Evolutionary conservation across 2,329 filamentous ascomycete species (phyloP).

Genomic region (Xylaria polymorpha): DNA sequence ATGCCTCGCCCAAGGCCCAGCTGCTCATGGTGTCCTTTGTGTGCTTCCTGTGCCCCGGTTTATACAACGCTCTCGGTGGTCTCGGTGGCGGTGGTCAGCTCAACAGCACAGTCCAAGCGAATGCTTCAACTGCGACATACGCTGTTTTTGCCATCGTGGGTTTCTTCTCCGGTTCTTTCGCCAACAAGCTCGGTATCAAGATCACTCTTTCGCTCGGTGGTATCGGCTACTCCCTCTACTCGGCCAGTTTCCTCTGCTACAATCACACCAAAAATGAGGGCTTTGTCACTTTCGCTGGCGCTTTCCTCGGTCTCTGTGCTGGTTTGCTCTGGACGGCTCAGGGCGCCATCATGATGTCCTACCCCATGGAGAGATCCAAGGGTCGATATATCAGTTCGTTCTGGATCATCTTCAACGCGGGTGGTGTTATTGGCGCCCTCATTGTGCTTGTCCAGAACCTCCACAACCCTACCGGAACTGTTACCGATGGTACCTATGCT

Average conservation of each 20-base stretch:
- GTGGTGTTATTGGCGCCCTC: conserved; percentile 85
- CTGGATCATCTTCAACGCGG: conserved; percentile 95
- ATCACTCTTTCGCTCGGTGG: conserved; percentile 77
- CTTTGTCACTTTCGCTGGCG: conserved; percentile 81
- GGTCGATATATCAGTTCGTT: conserved; percentile 91
- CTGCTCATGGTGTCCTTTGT: conserved; percentile 77
- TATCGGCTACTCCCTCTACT: conserved; percentile 80
- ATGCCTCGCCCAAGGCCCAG: conserved; percentile 78
- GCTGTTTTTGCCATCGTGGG: conserved; percentile 68
- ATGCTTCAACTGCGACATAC: conserved; percentile 65
- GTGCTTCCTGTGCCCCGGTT: conserved; percentile 78
- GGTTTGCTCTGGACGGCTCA: conserved; percentile 86
- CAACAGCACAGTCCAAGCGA: conserved; percentile 67
- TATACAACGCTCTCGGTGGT: conserved; percentile 76
- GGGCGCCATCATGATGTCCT: conserved; percentile 90
- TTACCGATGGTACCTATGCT: conserved; percentile 77
- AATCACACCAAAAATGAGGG: conserved; percentile 74
- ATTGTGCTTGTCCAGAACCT: conserved; percentile 81
- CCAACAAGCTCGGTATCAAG: conserved; percentile 79
- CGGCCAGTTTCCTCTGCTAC: conserved; percentile 76
- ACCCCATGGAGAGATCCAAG: conserved; percentile 83
- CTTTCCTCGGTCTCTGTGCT: conserved; percentile 80
- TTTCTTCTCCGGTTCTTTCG: conserved; percentile 79
- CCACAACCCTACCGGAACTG: conserved; percentile 62
- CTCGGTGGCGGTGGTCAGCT: conserved; percentile 73